Conservation (phyloP, 208 protist species). For the Wallacemonas sp. region DNA sequence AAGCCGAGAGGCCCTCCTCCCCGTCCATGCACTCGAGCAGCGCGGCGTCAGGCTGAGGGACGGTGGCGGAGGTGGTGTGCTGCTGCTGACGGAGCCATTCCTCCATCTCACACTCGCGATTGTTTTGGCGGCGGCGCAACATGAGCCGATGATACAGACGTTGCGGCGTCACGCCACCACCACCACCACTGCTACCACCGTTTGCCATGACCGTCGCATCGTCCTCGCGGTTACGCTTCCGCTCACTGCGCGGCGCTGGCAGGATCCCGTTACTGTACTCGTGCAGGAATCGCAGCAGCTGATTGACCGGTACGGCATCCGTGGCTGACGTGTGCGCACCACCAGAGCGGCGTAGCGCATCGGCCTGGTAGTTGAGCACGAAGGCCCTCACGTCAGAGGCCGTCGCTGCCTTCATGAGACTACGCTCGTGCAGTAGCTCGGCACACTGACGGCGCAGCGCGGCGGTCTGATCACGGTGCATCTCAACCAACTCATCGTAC, state of each 20-base stretch:
- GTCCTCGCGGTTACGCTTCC: conserved; percentile 60
- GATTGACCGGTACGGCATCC: conserved; percentile 44
- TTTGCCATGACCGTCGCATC: background rate
- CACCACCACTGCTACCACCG: background rate
- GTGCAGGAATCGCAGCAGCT: conserved; percentile 63
- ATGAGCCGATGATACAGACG: conserved; percentile 68
- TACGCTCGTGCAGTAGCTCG: conserved; percentile 66
- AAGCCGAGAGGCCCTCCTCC: background rate
- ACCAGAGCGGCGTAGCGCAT: conserved; percentile 12
- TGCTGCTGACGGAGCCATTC: conserved; percentile 11
- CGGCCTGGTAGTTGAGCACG: conserved; percentile 55
- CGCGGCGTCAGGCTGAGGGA: too few species aligned
- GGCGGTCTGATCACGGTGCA: conserved; percentile 71
- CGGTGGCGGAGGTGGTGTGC: too few species aligned
- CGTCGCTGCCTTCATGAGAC: conserved; percentile 58
- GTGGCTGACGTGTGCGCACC: background rate
- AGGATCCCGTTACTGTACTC: conserved; percentile 80
- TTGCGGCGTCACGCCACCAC: conserved; percentile 21
- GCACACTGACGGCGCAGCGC: conserved; percentile 54
- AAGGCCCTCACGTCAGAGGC: conserved; percentile 71
- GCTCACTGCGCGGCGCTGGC: conserved; percentile 36
- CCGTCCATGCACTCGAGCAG: too few species aligned
- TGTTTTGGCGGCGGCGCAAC: conserved; percentile 33
- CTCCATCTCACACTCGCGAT: conserved; percentile 42
- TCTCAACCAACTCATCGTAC: conserved; percentile 50